Conservation (phyloP, 2,329 filamentous ascomycete genomes). For the Fusarium sororula region DNA sequence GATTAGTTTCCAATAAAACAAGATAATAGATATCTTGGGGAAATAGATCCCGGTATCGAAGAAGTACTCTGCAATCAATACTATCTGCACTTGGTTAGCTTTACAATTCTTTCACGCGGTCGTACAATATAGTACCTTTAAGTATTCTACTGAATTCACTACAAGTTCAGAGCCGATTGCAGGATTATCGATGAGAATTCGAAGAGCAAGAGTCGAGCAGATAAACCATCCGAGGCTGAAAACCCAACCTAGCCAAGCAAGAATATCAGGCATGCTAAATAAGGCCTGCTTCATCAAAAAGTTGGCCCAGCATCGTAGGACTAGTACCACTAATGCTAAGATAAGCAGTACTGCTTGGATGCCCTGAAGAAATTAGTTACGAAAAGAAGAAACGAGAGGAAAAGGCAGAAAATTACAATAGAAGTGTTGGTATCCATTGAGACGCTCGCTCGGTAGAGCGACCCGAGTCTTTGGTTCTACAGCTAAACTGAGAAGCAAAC, state of each 20-base stretch:
- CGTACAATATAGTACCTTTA: neutral
- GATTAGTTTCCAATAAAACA: constrained; percentile 16
- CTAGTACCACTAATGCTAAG: neutral
- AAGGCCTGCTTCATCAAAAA: neutral
- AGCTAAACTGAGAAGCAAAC: neutral
- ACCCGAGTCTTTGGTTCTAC: neutral
- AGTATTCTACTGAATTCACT: neutral
- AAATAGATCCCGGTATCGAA: constrained; percentile 12
- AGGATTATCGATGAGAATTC: constrained; percentile 5
- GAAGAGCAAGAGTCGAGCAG: constrained; percentile 12
- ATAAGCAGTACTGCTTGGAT: constrained; percentile 1
- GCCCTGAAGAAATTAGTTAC: neutral
- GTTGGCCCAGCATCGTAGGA: neutral
- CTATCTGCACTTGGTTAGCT: neutral
- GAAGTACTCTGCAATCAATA: constrained; percentile 3
- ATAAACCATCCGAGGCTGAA: constrained; percentile 19
- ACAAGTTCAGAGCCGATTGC: neutral
- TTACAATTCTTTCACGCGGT: neutral
- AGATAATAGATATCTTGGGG: constrained; percentile 6
- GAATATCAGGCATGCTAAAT: neutral
- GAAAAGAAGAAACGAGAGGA: neutral
- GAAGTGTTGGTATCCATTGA: neutral
- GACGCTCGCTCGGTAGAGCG: neutral
- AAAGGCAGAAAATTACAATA: neutral
- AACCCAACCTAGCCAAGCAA: constrained; percentile 12